A percentile compares a stretch with the other conserved stretches of the same genome.
phyloP scores from a whole-genome alignment of 106 monocot genomes.

The Apostasia shenzhenica region DNA sequence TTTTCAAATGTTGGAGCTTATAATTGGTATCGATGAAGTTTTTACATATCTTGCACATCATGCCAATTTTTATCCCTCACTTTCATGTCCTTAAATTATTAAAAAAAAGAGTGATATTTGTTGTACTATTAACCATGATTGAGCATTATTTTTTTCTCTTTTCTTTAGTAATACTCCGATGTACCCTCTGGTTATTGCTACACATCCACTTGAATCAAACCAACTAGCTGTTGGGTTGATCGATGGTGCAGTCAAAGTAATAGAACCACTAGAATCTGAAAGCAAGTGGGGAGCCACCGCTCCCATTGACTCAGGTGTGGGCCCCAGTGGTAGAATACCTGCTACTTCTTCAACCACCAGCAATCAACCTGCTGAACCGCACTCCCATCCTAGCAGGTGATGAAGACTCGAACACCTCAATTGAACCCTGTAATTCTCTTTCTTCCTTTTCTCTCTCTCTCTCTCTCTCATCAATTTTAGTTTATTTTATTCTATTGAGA shows the following conservation, averaged over 20 bases:
- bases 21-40: no score
- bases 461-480: no score
- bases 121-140: no score
- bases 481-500: no score
- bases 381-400: constrained; percentile 23
- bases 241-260: constrained; percentile 70
- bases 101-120: no score
- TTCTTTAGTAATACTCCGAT: not conserved
- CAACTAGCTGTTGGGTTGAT: constrained; percentile 82
- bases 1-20: no score
- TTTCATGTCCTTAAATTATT: no score
- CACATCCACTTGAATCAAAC: constrained; percentile 75
- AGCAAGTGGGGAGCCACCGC: constrained; percentile 75
- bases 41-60: no score
- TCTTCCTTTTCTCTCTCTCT: no score
- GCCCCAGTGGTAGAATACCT: constrained; percentile 22
- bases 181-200: constrained; percentile 64
- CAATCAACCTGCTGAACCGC: constrained; percentile 34
- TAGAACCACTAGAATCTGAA: constrained; percentile 89
- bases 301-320: constrained; percentile 51
- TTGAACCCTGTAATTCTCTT: no score
- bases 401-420: not conserved
- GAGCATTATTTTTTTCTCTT: not conserved
- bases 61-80: no score
- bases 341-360: constrained; percentile 32